Base-by-base conservation (phyloP, 345 rosid species). In the Mallotus nudiflorus region DNA sequence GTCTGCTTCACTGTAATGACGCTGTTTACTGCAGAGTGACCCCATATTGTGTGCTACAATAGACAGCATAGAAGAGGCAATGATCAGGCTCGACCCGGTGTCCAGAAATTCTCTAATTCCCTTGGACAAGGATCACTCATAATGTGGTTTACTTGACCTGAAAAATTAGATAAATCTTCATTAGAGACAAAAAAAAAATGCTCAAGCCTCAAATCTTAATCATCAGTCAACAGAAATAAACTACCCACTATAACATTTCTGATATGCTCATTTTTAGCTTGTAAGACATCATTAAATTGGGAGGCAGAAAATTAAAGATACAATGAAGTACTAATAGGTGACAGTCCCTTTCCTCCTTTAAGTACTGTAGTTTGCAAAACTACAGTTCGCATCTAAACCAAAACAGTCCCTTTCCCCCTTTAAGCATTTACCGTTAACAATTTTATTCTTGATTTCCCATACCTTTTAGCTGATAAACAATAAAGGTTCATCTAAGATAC, bases 1-100 rank as follows among this genome's bases (percentile, higher is more conserved):
- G 68, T 96, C 89, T 72, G 92, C 87, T 28, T 87, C 89, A 78
- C 66, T 83, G 78, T 77, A 83, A 44, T 58, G 85, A 54, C 75
- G 78, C 74, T 82, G 83, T 86, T 82, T 91, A 74, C 97, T 91
- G 85, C 99, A 96, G 76, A 92, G 91, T 75, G 80, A 79, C 64
- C 99, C 98, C 99, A 74, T 77, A 66, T 81, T 82, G 67, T 86
- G 81, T 70, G 78, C 62, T 6, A 73, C 67, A 78, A 59, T 64
- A 78, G 71, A 73, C 71, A 68, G 91, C 90, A 84, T 82, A 75
- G 83, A 83, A 80, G 73, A 81, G 56, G 25, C 64, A 71, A 64
- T 45, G 42, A 56, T 81, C 82, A 82, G 82, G 60, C 71, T 55
- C 73, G 69, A 29, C 73, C 42, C 62, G 70, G 49, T 69, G 53